Conservation (phyloP, 371 early-diverging fungal genomes). For the Mortierella sp. region DNA sequence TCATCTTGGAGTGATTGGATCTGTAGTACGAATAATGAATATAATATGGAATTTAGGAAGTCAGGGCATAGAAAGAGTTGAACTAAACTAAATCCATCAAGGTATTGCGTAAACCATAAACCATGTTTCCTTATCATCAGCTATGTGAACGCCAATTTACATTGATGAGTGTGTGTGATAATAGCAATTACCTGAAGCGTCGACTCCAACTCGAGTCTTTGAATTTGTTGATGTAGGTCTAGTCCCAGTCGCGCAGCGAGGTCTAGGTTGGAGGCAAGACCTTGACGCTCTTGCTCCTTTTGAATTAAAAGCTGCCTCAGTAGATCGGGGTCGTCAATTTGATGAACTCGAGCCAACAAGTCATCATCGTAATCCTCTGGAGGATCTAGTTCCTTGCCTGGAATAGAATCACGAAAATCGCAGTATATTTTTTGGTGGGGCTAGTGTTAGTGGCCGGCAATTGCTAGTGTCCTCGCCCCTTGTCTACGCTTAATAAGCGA, state of each 20-base stretch:
- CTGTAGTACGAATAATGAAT: constrained; percentile 28
- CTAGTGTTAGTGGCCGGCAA: constrained; percentile 1
- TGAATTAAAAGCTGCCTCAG: constrained; percentile 66
- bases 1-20: constrained; percentile 69
- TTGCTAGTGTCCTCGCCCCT: constrained; percentile 3
- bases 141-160: not conserved
- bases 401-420: not conserved
- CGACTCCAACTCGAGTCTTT: constrained; percentile 66
- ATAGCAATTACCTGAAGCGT: constrained; percentile 34
- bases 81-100: not conserved
- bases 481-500: constrained; percentile 9
- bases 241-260: constrained; percentile 76
- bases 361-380: constrained; percentile 37
- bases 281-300: constrained; percentile 75
- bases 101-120: not conserved
- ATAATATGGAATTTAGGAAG: constrained; percentile 7
- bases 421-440: constrained; percentile 2
- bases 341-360: constrained; percentile 36
- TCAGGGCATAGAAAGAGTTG: not conserved
- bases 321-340: constrained; percentile 63
- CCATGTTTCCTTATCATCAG: not conserved
- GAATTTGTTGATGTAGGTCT: constrained; percentile 73
- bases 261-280: constrained; percentile 72
- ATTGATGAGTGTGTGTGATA: not conserved
- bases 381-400: constrained; percentile 23